A percentile compares a stretch with the other conserved stretches of the same genome.
phyloP scores from a whole-genome alignment of 139 green algal genomes.

The Coccomyxa sp. region DNA sequence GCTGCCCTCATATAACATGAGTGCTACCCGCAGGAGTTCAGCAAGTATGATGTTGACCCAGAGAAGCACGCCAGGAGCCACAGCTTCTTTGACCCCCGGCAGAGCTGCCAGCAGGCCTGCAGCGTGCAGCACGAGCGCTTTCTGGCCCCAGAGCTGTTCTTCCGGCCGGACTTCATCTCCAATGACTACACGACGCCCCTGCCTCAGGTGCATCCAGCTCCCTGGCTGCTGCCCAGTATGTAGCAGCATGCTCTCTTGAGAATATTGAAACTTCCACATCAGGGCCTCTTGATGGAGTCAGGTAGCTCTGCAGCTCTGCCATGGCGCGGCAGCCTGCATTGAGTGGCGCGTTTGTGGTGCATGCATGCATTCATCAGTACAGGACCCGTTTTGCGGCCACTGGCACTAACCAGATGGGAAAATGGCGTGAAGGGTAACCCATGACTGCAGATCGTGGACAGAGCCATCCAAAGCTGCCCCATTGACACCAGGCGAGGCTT shows the following conservation, averaged over 20 bases:
- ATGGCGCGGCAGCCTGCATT: neutral
- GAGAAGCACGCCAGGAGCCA: conserved; percentile 50
- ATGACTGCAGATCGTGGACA: conserved; percentile 52
- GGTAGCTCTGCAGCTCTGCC: neutral
- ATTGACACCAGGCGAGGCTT: conserved; percentile 78
- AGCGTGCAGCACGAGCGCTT: conserved; percentile 69
- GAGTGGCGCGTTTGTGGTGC: neutral
- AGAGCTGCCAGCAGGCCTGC: conserved; percentile 27
- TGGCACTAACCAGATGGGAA: too few relatives aligned
- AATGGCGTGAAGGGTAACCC: neutral
- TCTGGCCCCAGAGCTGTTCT: conserved; percentile 75
- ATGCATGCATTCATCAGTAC: neutral
- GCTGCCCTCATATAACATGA: neutral
- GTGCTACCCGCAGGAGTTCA: conserved; percentile 45
- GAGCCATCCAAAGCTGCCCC: conserved; percentile 57
- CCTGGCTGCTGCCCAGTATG: neutral
- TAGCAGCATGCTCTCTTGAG: neutral
- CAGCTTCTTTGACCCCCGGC: conserved; percentile 27
- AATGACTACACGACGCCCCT: conserved; percentile 45
- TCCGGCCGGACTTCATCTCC: conserved; percentile 60
- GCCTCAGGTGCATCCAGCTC: conserved; percentile 27
- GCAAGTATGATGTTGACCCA: conserved; percentile 50
- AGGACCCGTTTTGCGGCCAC: too few relatives aligned
- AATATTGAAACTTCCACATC: neutral
- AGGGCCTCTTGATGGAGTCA: neutral